Conservation (phyloP, 2,329 filamentous ascomycete species). For the Zalaria sp. region DNA sequence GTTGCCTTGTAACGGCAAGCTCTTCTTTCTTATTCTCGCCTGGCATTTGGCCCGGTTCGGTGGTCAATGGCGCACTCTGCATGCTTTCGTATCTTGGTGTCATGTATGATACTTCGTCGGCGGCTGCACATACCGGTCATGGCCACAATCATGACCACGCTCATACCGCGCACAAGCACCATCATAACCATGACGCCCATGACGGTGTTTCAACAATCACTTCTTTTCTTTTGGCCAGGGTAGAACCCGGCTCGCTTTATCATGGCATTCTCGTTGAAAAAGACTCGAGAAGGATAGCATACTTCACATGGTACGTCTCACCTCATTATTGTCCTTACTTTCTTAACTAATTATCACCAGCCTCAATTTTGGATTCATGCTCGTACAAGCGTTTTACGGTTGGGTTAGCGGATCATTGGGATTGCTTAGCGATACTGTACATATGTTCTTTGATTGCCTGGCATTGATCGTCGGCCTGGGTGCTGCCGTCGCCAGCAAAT, state of each 20-base stretch:
- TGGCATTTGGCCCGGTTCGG: constrained; percentile 18
- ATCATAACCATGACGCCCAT: constrained; percentile 19
- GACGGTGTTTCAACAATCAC: constrained; percentile 55
- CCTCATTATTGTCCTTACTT: background rate
- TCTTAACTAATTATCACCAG: constrained; percentile 31
- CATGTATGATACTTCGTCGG: constrained; percentile 23
- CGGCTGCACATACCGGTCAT: constrained; percentile 16
- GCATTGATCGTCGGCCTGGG: constrained; percentile 81
- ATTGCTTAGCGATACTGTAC: constrained; percentile 91
- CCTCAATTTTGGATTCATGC: constrained; percentile 90
- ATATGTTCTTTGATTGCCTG: constrained; percentile 98
- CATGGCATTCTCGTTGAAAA: constrained; percentile 80
- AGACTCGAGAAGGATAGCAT: constrained; percentile 89
- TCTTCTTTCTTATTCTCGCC: constrained; percentile 21
- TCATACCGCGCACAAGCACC: constrained; percentile 13
- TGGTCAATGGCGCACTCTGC: constrained; percentile 18
- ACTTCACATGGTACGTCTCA: constrained; percentile 70
- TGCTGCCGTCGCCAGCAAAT: constrained; percentile 90
- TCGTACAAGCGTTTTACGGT: constrained; percentile 86
- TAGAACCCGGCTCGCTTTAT: constrained; percentile 59
- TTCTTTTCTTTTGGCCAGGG: constrained; percentile 53
- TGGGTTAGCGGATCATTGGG: constrained; percentile 87
- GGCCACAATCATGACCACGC: constrained; percentile 10
- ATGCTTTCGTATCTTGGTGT: constrained; percentile 23
- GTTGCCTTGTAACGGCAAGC: constrained; percentile 17